phyloP scores from a whole-genome alignment of 164 flowering plant genomes.

The Vitis cinerea region DNA sequence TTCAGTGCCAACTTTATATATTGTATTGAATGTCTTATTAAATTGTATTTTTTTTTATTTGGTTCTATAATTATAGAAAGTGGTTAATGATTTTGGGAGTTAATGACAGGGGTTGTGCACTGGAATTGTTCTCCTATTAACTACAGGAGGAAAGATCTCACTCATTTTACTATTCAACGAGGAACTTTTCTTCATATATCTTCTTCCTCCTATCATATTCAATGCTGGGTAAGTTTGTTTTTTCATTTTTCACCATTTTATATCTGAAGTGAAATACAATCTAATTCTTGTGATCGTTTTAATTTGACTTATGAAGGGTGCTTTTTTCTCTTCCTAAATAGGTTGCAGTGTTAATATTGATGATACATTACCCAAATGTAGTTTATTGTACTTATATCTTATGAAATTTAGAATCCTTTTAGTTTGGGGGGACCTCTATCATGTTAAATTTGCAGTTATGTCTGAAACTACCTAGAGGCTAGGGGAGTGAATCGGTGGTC shows the following conservation, averaged over 20 bases:
- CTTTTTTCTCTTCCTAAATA: no score
- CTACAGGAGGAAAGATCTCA: constrained; percentile 35
- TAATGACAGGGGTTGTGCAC: constrained; percentile 41
- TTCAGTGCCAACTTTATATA: background rate
- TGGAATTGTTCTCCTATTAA: constrained; percentile 32
- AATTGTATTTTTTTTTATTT: background rate
- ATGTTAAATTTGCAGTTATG: no score
- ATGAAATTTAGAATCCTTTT: no score
- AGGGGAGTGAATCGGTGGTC: no score
- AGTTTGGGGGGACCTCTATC: no score
- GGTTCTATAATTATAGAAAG: background rate
- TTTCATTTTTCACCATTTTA: background rate
- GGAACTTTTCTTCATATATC: constrained; percentile 51
- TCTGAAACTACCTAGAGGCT: no score
- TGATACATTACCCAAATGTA: no score
- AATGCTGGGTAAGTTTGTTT: constrained; percentile 51
- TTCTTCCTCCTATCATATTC: constrained; percentile 58
- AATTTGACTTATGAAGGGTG: no score
- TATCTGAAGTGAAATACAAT: background rate
- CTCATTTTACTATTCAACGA: constrained; percentile 35
- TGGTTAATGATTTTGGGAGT: background rate
- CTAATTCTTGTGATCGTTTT: no score
- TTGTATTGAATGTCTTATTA: background rate
- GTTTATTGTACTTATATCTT: no score
- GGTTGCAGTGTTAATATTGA: no score